phyloP scores from a whole-genome alignment of 306 rosid species.

The Vicia faba region DNA sequence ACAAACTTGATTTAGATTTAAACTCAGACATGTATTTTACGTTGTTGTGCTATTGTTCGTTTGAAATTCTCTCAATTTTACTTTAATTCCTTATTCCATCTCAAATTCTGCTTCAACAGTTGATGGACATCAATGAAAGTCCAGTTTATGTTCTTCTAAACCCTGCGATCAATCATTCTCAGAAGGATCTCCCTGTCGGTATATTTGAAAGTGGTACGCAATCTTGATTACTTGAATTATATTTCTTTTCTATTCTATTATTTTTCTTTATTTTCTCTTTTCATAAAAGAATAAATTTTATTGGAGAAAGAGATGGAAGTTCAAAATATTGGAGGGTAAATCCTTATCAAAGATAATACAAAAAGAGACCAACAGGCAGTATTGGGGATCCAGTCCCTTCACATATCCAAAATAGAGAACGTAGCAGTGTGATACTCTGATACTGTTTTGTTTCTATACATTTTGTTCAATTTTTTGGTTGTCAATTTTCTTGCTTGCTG shows the following conservation, averaged over 20 bases:
- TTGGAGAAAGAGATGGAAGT: background rate
- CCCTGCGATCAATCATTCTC: conserved; percentile 83
- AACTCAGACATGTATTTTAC: background rate
- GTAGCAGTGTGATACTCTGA: background rate
- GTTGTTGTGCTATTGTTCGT: conserved; percentile 18
- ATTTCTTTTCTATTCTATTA: conserved; percentile 5
- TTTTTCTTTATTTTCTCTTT: background rate
- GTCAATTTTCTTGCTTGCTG: conserved; percentile 22
- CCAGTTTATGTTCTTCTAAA: conserved; percentile 93
- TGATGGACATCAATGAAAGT: conserved; percentile 95
- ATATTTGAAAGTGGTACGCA: conserved; percentile 84
- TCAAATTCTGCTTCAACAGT: conserved; percentile 50
- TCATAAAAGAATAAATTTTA: conserved; percentile 7
- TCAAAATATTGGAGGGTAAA: conserved; percentile 6
- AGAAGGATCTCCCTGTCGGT: conserved; percentile 91
- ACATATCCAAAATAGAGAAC: conserved; percentile 6
- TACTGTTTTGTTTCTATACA: conserved; percentile 4
- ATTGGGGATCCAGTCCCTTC: background rate
- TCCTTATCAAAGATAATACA: background rate
- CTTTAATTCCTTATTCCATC: conserved; percentile 33
- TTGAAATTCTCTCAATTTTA: conserved; percentile 29
- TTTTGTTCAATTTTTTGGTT: conserved; percentile 17
- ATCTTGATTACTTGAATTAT: conserved; percentile 19
- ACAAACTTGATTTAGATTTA: background rate
- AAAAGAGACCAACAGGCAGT: background rate